These are phyloP conservation scores for Nicotiana otophora DNA, from an alignment of 257 asterid genomes.

Conservation along the genomic window DNA sequence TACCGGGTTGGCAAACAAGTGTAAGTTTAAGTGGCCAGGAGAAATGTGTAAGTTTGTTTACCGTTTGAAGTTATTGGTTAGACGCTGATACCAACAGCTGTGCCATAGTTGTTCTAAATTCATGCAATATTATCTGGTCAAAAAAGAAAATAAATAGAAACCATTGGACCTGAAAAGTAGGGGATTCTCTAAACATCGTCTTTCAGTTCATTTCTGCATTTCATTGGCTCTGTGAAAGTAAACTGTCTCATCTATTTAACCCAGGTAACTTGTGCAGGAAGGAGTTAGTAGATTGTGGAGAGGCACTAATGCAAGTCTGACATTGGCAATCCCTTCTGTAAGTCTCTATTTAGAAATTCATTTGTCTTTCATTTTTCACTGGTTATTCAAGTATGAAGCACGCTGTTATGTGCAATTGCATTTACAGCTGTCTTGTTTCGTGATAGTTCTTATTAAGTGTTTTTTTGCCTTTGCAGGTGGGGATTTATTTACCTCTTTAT, in stretches of 20 bases:
- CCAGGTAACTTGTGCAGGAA: conserved; percentile 48
- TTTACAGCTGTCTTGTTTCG: background rate
- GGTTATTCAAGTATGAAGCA: conserved; percentile 10
- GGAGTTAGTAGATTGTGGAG: conserved; percentile 82
- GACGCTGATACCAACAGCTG: background rate
- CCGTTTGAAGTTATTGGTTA: background rate
- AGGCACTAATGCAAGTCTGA: conserved; percentile 93
- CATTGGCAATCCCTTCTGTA: conserved; percentile 90
- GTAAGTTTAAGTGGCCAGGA: too few relatives aligned
- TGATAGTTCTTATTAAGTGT: background rate
- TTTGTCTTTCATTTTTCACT: background rate
- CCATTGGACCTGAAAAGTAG: background rate
- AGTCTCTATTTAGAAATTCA: conserved; percentile 17
- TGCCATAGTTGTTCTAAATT: background rate
- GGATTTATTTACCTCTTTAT: conserved; percentile 85
- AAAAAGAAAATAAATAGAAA: background rate
- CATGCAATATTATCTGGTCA: background rate
- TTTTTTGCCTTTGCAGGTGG: conserved; percentile 48
- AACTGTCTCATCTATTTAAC: background rate
- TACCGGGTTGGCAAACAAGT: too few relatives aligned
- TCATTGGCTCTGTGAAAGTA: background rate
- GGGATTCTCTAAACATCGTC: background rate
- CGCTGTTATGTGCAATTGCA: background rate
- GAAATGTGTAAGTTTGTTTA: too few relatives aligned
- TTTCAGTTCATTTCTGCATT: background rate